Conservation (phyloP, 2,329 filamentous ascomycete species). For the Daldinia sp. region DNA sequence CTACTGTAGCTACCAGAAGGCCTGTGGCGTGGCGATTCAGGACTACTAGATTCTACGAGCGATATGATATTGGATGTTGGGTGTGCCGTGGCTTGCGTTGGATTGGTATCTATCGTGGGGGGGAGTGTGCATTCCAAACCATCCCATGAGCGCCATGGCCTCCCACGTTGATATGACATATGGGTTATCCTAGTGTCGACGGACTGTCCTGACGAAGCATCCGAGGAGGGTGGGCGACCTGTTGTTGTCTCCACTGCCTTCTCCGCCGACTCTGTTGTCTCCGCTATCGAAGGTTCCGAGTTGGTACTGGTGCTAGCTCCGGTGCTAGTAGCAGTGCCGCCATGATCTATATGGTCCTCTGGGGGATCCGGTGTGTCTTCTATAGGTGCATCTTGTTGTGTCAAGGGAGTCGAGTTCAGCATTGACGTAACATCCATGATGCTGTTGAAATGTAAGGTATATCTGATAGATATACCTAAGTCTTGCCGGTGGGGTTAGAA, state of each 20-base stretch:
- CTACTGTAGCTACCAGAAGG: constrained; percentile 63
- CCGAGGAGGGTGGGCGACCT: constrained; percentile 26
- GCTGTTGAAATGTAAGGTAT: too few species aligned
- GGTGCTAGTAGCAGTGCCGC: too few species aligned
- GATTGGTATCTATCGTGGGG: constrained; percentile 51
- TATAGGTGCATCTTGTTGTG: constrained; percentile 20
- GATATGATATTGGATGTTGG: constrained; percentile 41
- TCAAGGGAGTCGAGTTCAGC: constrained; percentile 50
- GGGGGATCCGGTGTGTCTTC: too few species aligned
- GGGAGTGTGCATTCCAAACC: constrained; percentile 59
- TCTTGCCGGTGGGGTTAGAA: too few species aligned
- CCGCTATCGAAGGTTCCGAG: constrained; percentile 40
- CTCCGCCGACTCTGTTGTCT: constrained; percentile 34
- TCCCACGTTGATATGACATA: constrained; percentile 50
- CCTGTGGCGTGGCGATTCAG: constrained; percentile 52
- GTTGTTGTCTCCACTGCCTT: constrained; percentile 28
- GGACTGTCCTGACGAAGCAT: constrained; percentile 42
- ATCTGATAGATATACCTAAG: too few species aligned
- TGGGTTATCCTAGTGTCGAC: constrained; percentile 38
- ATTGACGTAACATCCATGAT: constrained; percentile 55
- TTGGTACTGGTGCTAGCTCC: too few species aligned
- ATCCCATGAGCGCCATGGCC: constrained; percentile 64
- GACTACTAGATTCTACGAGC: constrained; percentile 42
- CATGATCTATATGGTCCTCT: too few species aligned
- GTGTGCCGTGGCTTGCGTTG: constrained; percentile 38